Evolutionary conservation across 331 rosid species (phyloP).

Genomic region (Dryas integrifolia): DNA sequence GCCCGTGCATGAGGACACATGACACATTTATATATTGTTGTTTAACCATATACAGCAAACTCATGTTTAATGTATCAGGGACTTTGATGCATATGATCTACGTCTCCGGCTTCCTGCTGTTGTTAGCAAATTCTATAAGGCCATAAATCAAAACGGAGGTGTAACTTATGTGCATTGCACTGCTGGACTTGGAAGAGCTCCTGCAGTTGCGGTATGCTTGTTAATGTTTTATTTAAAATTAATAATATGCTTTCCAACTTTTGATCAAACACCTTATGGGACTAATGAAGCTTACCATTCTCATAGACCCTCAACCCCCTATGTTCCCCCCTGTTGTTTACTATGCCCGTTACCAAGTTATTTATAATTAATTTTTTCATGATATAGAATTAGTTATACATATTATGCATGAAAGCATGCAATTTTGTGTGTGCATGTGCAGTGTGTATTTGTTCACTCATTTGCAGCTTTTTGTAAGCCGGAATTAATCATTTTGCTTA

Average conservation of each 20-base stretch:
- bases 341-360: neutral
- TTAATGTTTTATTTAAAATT: conserved; percentile 20
- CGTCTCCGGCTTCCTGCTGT: conserved; percentile 80
- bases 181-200: conserved; percentile 99
- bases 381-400: neutral
- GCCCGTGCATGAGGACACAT: neutral
- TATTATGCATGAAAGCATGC: neutral
- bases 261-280: neutral
- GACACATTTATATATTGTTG: neutral
- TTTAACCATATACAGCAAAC: conserved; percentile 23
- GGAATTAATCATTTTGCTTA: no score
- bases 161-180: conserved; percentile 91
- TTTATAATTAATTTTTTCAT: no score
- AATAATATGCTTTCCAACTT: neutral
- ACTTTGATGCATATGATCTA: conserved; percentile 83
- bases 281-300: neutral
- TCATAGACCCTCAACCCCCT: neutral
- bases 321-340: neutral
- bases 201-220: conserved; percentile 70
- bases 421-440: neutral
- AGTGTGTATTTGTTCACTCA: neutral
- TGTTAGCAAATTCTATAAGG: conserved; percentile 69
- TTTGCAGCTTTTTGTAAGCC: neutral
- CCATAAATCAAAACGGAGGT: conserved; percentile 76
- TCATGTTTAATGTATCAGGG: conserved; percentile 56